A percentile compares a stretch with the other conserved stretches of the same genome.
Conservation (phyloP, 306 rosid species). For the Cucurbita ficifolia region DNA sequence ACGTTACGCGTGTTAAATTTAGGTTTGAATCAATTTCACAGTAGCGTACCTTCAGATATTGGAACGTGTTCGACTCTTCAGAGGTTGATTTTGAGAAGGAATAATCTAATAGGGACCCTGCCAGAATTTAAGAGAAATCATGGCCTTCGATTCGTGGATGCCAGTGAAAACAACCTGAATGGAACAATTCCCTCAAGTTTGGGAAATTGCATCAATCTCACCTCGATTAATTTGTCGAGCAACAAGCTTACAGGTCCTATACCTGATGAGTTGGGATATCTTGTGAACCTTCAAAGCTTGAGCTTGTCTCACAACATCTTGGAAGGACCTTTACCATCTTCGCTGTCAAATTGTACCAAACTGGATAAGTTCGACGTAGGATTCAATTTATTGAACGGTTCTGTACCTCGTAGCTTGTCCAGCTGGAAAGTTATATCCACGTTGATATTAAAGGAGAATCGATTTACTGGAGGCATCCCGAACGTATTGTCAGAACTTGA, state of each 20-base stretch:
- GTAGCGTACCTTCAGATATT: slow-evolving; percentile 43
- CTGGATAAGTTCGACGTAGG: slow-evolving; percentile 45
- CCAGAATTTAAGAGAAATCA: slow-evolving; percentile 34
- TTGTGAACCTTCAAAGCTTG: slow-evolving; percentile 34
- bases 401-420: slow-evolving; percentile 36
- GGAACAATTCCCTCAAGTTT: slow-evolving; percentile 55
- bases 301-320: slow-evolving; percentile 42
- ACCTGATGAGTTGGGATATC: slow-evolving; percentile 53
- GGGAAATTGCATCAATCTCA: slow-evolving; percentile 41
- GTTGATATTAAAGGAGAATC: slow-evolving; percentile 46
- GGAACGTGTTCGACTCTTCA: slow-evolving; percentile 54
- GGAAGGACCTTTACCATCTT: slow-evolving; percentile 54
- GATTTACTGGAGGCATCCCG: slow-evolving; percentile 48
- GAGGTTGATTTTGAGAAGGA: slow-evolving; percentile 45
- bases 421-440: slow-evolving; percentile 40
- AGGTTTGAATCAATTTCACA: slow-evolving; percentile 53
- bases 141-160: slow-evolving; percentile 25
- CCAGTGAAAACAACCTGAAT: slow-evolving; percentile 35
- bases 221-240: slow-evolving; percentile 28
- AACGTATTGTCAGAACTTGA: slow-evolving; percentile 28
- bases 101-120: slow-evolving; percentile 40
- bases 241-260: slow-evolving; percentile 42
- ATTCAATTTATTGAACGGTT: slow-evolving; percentile 56
- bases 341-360: slow-evolving; percentile 40
- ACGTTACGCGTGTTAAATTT: slow-evolving; percentile 22